Evolutionary conservation across 345 rosid species (phyloP).

Genomic region (Cardamine occulta): DNA sequence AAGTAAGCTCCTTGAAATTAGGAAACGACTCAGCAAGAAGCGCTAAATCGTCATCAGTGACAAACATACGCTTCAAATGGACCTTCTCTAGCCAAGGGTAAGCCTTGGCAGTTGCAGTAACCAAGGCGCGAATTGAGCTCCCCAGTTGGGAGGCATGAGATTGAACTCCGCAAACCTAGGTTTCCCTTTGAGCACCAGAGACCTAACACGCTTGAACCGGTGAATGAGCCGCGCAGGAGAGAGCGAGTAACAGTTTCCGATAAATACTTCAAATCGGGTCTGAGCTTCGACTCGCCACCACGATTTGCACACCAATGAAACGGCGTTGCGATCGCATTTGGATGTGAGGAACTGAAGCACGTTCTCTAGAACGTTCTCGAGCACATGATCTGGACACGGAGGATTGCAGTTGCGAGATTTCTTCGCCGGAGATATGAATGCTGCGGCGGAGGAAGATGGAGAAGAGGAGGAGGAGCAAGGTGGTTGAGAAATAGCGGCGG

Average conservation of each 20-base stretch:
- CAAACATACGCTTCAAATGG: conserved; percentile 80
- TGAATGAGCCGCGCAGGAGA: conserved; percentile 62
- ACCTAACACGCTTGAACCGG: conserved; percentile 62
- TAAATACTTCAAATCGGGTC: conserved; percentile 74
- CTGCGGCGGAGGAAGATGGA: conserved; percentile 13
- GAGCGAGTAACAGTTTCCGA: conserved; percentile 84
- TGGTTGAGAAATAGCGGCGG: conserved; percentile 24
- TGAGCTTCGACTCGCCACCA: conserved; percentile 80
- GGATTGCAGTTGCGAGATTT: conserved; percentile 38
- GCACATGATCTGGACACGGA: conserved; percentile 61
- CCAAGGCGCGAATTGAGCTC: conserved; percentile 77
- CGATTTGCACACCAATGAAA: conserved; percentile 82
- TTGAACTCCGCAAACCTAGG: conserved; percentile 88
- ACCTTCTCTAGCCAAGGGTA: conserved; percentile 86
- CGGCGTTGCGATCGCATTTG: conserved; percentile 81
- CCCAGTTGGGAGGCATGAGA: conserved; percentile 78
- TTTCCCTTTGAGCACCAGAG: conserved; percentile 71
- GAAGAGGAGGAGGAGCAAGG: conserved; percentile 24
- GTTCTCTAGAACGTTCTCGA: conserved; percentile 83
- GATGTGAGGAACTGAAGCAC: conserved; percentile 77
- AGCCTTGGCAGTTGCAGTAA: conserved; percentile 52
- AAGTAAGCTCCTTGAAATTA: conserved; percentile 69
- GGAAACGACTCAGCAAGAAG: conserved; percentile 61
- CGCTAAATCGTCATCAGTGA: conserved; percentile 69
- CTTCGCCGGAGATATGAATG: conserved; percentile 25